Base-by-base conservation (phyloP, 139 green algal species). In the Coelastrella sp. region DNA sequence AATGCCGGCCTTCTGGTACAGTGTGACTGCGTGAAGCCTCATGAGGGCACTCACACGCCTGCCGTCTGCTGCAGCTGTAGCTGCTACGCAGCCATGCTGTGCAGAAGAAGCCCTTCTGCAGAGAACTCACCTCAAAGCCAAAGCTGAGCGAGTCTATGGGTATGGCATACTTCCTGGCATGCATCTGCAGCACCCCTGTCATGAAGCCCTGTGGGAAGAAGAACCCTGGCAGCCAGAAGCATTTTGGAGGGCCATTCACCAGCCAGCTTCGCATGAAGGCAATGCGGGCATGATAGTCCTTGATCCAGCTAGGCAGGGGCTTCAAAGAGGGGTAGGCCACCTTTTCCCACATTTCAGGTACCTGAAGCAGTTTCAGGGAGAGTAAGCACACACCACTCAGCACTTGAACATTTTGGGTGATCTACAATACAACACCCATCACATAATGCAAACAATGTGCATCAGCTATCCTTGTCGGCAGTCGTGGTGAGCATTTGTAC, bases 121-220 rank as follows among this genome's bases (percentile, higher is more conserved):
- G 0, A 11, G 19, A 8, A 76, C 87, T 93, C 27, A 97, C 95
- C 35, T 91, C 8, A 90, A 97, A 98, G 7, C 89, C 92, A 78
- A 98, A 98, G 87, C 87, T 95, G 59, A 98, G 94, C 17, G 92
- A 94, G 94, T 98, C 96, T 79, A 98, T 98, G 56, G 97, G 93
- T 78, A 97, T 95, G 73, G 88, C 78, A 89, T 97, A 95, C 93
- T 97, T 98, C 83, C 97, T 94, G 49, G 97, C 97, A 91, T 98
- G 95, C 81, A 93, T 96, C 89, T 98, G 97, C 84, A 98, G 93
- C 78, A 96, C 94, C 25, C 95, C 97, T 56, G 97, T 98, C 93
- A 98, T 95, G 95, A 98, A 98, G 84, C 96, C 96, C 92, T 98
- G 95, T 6, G 94, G 94, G 93, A 95, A 96, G 93, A 95, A 95